A percentile compares a stretch with the other conserved stretches of the same genome.
These are phyloP conservation scores for Vanrija sp. DNA, from an alignment of 1,284 basidiomycete species.

Conservation along the genomic window DNA sequence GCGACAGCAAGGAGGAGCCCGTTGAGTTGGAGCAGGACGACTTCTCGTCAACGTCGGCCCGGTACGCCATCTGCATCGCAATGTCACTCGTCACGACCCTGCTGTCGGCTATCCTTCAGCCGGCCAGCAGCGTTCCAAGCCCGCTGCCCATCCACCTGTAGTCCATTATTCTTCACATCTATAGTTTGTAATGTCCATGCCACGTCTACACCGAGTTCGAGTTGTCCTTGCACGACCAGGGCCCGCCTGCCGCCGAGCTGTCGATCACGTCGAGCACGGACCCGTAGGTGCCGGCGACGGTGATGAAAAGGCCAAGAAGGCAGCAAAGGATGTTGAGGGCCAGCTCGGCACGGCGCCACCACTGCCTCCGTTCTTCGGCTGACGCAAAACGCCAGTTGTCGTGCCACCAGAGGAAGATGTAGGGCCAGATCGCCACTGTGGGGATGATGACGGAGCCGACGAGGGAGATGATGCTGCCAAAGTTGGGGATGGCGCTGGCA, in stretches of 20 bases:
- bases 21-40: no score
- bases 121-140: no score
- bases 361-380: slow-evolving; percentile 8
- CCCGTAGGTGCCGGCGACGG: slow-evolving; percentile 31
- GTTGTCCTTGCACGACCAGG: slow-evolving; percentile 29
- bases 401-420: slow-evolving; percentile 22
- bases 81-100: no score
- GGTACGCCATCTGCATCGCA: no score
- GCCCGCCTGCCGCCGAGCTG: slow-evolving; percentile 10
- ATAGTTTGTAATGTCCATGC: no score
- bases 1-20: no score
- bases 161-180: no score
- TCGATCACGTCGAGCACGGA: slow-evolving; percentile 25
- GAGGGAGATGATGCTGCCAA: slow-evolving; percentile 4
- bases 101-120: no score
- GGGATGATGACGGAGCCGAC: slow-evolving; percentile 7
- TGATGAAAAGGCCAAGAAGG: slow-evolving; percentile 22
- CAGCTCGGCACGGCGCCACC: slow-evolving; percentile 8
- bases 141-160: no score
- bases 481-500: not conserved
- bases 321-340: slow-evolving; percentile 30
- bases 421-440: slow-evolving; percentile 19
- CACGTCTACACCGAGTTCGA: slow-evolving; percentile 13
- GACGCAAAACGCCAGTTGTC: slow-evolving; percentile 13
- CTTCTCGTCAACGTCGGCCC: no score